Conservation (phyloP, 805 yeast species). For the Teunomyces cretensis region DNA sequence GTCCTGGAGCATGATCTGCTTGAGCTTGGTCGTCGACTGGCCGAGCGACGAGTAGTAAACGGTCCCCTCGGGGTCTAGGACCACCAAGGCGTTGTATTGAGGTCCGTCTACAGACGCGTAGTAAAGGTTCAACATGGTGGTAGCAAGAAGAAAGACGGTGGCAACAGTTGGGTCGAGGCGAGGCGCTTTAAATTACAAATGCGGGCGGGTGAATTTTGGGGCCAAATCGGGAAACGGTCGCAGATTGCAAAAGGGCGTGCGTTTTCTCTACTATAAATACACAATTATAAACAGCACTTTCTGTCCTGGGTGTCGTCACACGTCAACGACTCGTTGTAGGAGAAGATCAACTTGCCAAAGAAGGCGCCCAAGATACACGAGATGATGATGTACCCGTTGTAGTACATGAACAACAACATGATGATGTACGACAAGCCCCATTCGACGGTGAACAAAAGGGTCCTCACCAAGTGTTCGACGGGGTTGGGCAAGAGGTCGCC, state of each 20-base stretch:
- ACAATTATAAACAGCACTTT: conserved; percentile 20
- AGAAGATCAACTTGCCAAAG: conserved; percentile 55
- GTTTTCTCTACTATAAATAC: no score
- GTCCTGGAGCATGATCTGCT: conserved; percentile 11
- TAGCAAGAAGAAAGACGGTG: not conserved
- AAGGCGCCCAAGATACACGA: conserved; percentile 63
- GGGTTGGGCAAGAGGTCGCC: conserved; percentile 36
- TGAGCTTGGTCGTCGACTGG: conserved; percentile 2
- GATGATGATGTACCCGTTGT: conserved; percentile 66
- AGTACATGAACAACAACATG: conserved; percentile 75
- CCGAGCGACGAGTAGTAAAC: conserved; percentile 23
- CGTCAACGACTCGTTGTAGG: conserved; percentile 41
- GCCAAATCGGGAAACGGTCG: no score
- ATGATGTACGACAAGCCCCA: conserved; percentile 65
- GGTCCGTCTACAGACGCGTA: conserved; percentile 12
- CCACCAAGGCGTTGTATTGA: conserved; percentile 13
- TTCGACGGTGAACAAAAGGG: conserved; percentile 52
- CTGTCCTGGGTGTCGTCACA: conserved; percentile 21
- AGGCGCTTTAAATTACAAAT: not conserved
- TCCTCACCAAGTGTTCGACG: conserved; percentile 52
- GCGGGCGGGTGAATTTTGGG: not conserved
- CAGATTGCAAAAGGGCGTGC: no score
- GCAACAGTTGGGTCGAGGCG: not conserved
- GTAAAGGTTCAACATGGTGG: conserved; percentile 9
- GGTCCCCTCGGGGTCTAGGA: conserved; percentile 13